These are phyloP conservation scores for Alloteropsis semialata DNA, from an alignment of 176 grass and related monocot species.

Conservation along the genomic window DNA sequence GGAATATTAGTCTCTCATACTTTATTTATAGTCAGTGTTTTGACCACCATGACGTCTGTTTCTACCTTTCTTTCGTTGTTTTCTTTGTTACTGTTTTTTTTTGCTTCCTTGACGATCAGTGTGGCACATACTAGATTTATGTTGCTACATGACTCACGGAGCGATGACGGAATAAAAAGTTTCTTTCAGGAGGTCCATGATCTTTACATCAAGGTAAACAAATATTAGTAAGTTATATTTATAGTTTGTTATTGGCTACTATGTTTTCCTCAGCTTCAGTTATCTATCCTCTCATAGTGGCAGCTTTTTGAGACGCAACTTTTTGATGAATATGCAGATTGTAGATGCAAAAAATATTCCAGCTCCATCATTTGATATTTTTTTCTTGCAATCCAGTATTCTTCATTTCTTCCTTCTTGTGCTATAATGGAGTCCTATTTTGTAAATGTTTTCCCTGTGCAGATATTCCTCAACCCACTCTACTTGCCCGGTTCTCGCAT, in stretches of 20 bases:
- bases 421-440: background rate
- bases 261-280: background rate
- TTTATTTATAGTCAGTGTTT: background rate
- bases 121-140: slow-evolving; percentile 81
- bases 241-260: background rate
- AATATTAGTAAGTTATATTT: background rate
- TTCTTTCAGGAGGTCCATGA: slow-evolving; percentile 93
- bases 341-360: no score
- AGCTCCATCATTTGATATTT: background rate
- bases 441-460: slow-evolving; percentile 2
- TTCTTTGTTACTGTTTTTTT: background rate
- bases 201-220: slow-evolving; percentile 79
- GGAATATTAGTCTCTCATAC: slow-evolving; percentile 1
- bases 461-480: slow-evolving; percentile 72
- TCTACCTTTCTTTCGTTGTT: background rate
- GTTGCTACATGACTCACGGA: slow-evolving; percentile 79
- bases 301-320: background rate
- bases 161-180: slow-evolving; percentile 77
- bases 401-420: background rate
- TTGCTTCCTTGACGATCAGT: slow-evolving; percentile 39
- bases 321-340: background rate
- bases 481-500: slow-evolving; percentile 76
- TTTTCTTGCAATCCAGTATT: background rate
- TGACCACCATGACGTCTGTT: background rate
- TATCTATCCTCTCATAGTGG: background rate